Evolutionary conservation across 2,329 filamentous ascomycete species (phyloP).

Genomic region (Cytospora piceae): DNA sequence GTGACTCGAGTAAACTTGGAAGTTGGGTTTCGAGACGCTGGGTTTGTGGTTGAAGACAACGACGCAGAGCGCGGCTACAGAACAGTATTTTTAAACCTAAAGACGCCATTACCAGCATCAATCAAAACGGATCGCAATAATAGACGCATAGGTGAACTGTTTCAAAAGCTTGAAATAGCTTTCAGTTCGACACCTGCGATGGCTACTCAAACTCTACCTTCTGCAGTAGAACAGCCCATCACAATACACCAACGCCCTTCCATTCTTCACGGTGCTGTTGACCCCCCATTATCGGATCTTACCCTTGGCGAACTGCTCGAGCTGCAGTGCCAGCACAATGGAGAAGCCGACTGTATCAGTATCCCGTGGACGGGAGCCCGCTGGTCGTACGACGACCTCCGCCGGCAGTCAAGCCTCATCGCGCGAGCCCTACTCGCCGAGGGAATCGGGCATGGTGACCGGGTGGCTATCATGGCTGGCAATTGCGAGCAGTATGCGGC

Average conservation of each 20-base stretch:
- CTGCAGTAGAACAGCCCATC: conserved; percentile 20
- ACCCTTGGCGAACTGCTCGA: conserved; percentile 75
- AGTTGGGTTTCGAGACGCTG: background rate
- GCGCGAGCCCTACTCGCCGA: conserved; percentile 69
- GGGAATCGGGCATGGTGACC: conserved; percentile 69
- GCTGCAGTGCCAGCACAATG: conserved; percentile 68
- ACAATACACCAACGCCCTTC: conserved; percentile 49
- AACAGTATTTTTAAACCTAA: background rate
- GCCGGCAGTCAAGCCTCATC: conserved; percentile 63
- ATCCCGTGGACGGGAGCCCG: conserved; percentile 76
- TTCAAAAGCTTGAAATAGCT: conserved; percentile 21
- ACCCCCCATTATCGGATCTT: conserved; percentile 71
- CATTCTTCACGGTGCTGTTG: conserved; percentile 68
- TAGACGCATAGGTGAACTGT: conserved; percentile 9
- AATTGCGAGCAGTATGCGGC: conserved; percentile 81
- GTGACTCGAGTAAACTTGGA: background rate
- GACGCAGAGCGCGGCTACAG: background rate
- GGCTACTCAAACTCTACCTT: conserved; percentile 19
- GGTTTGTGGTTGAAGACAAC: background rate
- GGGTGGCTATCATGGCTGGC: conserved; percentile 76
- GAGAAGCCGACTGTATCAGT: conserved; percentile 68
- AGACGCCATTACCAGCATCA: conserved; percentile 5
- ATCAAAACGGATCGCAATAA: conserved; percentile 17
- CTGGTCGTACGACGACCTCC: conserved; percentile 71
- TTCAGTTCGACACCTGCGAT: conserved; percentile 13